These are phyloP conservation scores for Pseudoturritis turrita DNA, from an alignment of 345 rosid genomes.

Conservation along the genomic window DNA sequence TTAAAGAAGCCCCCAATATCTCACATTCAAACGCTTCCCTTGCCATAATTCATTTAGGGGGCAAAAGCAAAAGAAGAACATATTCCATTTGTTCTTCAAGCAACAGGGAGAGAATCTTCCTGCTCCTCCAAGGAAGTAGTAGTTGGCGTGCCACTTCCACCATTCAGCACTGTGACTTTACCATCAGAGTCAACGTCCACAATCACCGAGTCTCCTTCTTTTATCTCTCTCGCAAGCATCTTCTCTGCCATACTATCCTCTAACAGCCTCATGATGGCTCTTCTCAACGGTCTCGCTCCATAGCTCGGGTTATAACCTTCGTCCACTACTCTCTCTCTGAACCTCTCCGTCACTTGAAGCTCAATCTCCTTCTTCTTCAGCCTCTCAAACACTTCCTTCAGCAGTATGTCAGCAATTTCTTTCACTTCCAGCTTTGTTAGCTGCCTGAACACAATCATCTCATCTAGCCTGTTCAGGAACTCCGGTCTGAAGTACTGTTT, in stretches of 20 bases:
- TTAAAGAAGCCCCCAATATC: slow-evolving; percentile 12
- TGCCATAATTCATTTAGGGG: slow-evolving; percentile 20
- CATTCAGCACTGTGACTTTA: slow-evolving; percentile 53
- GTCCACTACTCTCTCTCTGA: slow-evolving; percentile 43
- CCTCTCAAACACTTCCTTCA: slow-evolving; percentile 42
- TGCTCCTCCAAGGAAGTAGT: slow-evolving; percentile 45
- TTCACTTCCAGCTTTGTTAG: slow-evolving; percentile 43
- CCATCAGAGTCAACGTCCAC: slow-evolving; percentile 49
- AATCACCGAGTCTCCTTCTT: slow-evolving; percentile 46
- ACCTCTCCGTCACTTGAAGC: slow-evolving; percentile 45
- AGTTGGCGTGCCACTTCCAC: slow-evolving; percentile 76
- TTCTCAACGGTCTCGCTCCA: slow-evolving; percentile 65
- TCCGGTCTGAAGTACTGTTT: slow-evolving; percentile 58
- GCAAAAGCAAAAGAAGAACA: slow-evolving; percentile 20
- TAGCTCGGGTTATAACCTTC: slow-evolving; percentile 54
- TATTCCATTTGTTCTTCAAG: slow-evolving; percentile 19
- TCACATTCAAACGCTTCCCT: slow-evolving; percentile 5
- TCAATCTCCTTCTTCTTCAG: slow-evolving; percentile 43
- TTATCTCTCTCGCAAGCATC: slow-evolving; percentile 44
- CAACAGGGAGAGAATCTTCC: slow-evolving; percentile 49
- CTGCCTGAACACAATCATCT: slow-evolving; percentile 56
- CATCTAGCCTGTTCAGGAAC: slow-evolving; percentile 61
- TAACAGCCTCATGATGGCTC: slow-evolving; percentile 50
- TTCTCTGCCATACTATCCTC: slow-evolving; percentile 57
- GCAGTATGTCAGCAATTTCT: slow-evolving; percentile 51